Conservation (phyloP, 2,329 filamentous ascomycete genomes). For the Akanthomyces muscarius region DNA sequence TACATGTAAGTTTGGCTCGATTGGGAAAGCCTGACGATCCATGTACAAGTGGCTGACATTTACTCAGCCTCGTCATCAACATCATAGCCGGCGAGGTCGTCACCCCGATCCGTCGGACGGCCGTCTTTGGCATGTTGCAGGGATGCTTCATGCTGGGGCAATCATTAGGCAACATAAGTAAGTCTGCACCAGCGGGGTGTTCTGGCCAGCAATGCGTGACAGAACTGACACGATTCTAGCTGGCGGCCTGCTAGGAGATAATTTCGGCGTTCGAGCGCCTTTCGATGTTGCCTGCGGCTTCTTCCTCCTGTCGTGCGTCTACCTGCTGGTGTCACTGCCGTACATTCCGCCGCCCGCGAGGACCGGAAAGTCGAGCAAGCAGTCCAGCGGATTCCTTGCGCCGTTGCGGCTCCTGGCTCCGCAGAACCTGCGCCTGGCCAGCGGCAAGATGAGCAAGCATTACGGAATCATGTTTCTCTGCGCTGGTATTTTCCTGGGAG, state of each 20-base stretch:
- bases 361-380: constrained; percentile 31
- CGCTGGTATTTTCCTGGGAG: constrained; percentile 61
- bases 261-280: constrained; percentile 58
- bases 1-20: constrained; percentile 47
- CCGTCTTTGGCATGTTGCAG: constrained; percentile 61
- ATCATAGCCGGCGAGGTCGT: constrained; percentile 65
- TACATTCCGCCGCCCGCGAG: constrained; percentile 42
- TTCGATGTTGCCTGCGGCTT: constrained; percentile 61
- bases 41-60: constrained; percentile 7
- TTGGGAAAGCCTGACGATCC: too few species aligned
- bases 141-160: constrained; percentile 65
- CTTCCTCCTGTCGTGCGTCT: constrained; percentile 45
- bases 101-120: constrained; percentile 55
- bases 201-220: background rate
- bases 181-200: constrained; percentile 18
- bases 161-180: constrained; percentile 58
- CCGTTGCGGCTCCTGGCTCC: constrained; percentile 60
- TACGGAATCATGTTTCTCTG: constrained; percentile 62
- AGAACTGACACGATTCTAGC: constrained; percentile 29
- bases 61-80: constrained; percentile 55
- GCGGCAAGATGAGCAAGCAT: constrained; percentile 50
- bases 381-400: constrained; percentile 49
- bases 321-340: constrained; percentile 40
- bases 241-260: constrained; percentile 62
- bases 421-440: constrained; percentile 46